Evolutionary conservation across 2,329 filamentous ascomycete genomes (phyloP), one percentile per base, ranked within the genome.

Genomic region (Daldinia sp.): DNA sequence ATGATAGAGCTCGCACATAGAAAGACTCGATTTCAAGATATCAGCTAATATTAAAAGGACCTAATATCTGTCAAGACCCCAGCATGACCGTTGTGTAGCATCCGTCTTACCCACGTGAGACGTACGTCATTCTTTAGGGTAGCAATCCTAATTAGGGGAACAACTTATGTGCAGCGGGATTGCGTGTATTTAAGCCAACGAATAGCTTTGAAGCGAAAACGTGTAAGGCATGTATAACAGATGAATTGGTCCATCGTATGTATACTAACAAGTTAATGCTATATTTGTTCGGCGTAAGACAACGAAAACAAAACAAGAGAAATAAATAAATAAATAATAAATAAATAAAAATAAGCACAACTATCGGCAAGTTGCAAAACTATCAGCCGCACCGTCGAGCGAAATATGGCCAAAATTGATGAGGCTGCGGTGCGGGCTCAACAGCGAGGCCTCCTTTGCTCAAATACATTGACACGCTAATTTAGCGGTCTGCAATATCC

Each of bases 121-220:
- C 50, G 49, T 61, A 66, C 60, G 61, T 66, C 64, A 64, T 58
- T 55, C 9, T n/a, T 47, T 56, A 34, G 54, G 56, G 50, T 55
- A 52, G 37, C n/a, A 19, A 19, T 17, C 37, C 15, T 43, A 37
- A 48, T 43, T 60, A 60, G 52, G 60, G 45, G 23, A 58, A 37
- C 61, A 60, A 27, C 11, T 50, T 50, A 55, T 56, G 56, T 45
- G 45, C 45, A 48, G 50, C 56, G 27, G 45, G n/a, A n/a, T n/a
- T 53, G 51, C 39, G 37, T 34, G 21, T 49, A 43, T 4, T 48
- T 39, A 34, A 29, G 39, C 30, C 47, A 47, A 48, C 45, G 27
- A 43, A 47, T 23, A 51, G 19, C 30, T 49, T 54, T 35, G 39
- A 59, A 47, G 3, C 47, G 25, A 52, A 21, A 54, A 35, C 21